Base-by-base conservation (phyloP, 495 filamentous ascomycete genomes). In the Staphylotrichum longicolle region DNA sequence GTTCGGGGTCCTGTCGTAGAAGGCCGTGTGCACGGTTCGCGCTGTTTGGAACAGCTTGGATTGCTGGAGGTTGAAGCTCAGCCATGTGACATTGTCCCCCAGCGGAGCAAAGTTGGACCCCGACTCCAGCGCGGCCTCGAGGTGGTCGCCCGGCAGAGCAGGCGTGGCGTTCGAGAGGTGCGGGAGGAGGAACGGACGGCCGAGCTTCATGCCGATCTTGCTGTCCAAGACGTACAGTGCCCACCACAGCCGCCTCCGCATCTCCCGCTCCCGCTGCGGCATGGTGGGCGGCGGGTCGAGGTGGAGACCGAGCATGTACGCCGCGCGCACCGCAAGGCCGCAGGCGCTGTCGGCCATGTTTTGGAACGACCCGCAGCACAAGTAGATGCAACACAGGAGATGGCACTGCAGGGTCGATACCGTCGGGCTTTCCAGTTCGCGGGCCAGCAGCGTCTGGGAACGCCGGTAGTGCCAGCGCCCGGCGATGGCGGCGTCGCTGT, bases 121-220 rank as follows among this genome's bases (percentile, higher is more conserved):
- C 33, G 49, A 51, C 15, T 51, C 33, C 33, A 51, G 49, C 1
- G 49, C 49, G 14, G 49, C 33, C 33, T 51, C 49, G 33, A 51
- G 49, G 8, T 51, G 33, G 14, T 51, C 49, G 33, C 49, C 49
- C 49, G 32, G 49, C 14, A 51, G 33, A 35, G 49, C 35, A 15
- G 49, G 49, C 4, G 49, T 51, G 49, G 49, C 32, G 11, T n/a
- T 14, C 33, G 49, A 51, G 7, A 51, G 30, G 33, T 37, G 49
- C 14, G 49, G 49, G 11, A 51, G 33, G 12, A 51, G 33, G 12
- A 51, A 51, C 49, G 49, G 49, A 14, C 49, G 49, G 12, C 49
- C 49, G 3, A 51, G 49, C 32, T 51, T 51, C 49, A 51, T 51
- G 49, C 49, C 49, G 33, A 51, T 51, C 49, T 51, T 51, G 49